These are phyloP conservation scores for Aspergillus sergii DNA, from an alignment of 2,329 filamentous ascomycete species.

Conservation along the genomic window DNA sequence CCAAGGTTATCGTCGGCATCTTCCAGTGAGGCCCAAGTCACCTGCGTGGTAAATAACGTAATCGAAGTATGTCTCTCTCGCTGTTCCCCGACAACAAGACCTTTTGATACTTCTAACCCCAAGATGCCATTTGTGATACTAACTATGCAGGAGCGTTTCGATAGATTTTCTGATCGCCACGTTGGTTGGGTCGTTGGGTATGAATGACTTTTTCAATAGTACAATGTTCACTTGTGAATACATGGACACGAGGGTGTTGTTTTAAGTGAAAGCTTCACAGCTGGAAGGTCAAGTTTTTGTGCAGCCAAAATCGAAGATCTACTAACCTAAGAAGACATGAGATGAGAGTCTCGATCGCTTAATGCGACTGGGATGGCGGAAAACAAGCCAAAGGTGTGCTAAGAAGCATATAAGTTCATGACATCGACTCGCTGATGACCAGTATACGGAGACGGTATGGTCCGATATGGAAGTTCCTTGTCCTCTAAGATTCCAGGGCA, in stretches of 20 bases:
- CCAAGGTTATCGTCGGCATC: slow-evolving; percentile 1
- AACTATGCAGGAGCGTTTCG: background rate
- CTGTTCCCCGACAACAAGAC: background rate
- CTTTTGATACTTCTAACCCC: background rate
- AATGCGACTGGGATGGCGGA: background rate
- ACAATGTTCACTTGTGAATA: background rate
- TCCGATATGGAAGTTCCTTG: background rate
- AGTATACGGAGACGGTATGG: background rate
- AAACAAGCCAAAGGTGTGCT: background rate
- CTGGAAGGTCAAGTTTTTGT: background rate
- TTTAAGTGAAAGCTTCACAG: background rate
- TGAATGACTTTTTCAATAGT: background rate
- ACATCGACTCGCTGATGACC: background rate
- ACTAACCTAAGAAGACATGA: background rate
- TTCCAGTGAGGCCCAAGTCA: background rate
- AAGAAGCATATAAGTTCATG: background rate
- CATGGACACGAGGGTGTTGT: background rate
- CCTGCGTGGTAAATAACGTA: background rate
- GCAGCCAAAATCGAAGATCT: background rate
- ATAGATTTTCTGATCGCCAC: background rate
- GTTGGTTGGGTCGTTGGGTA: background rate
- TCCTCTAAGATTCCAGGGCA: background rate
- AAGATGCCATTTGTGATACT: background rate
- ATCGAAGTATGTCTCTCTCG: background rate
- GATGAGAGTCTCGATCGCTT: background rate